Conservation (phyloP, 306 rosid genomes). For the Quercus wislizeni region DNA sequence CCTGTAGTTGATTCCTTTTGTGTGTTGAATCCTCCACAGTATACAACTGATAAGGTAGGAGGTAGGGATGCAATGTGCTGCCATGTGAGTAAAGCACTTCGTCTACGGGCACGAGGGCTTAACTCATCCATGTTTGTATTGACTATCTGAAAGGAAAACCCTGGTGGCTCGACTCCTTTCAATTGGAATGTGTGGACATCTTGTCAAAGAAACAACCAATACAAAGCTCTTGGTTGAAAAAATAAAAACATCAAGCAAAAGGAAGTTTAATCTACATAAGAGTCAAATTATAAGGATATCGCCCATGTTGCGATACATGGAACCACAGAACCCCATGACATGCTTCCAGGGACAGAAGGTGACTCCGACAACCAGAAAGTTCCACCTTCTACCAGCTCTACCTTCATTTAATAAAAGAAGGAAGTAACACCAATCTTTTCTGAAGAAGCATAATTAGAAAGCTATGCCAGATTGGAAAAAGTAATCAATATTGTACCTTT, state of each 20-base stretch:
- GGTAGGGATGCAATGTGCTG: conserved; percentile 99
- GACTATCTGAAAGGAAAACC: conserved; percentile 93
- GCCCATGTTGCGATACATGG: conserved; percentile 98
- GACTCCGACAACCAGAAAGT: conserved; percentile 98
- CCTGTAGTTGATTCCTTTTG: conserved; percentile 98
- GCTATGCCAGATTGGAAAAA: background rate
- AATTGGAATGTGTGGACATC: conserved; percentile 99
- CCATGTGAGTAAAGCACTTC: conserved; percentile 98
- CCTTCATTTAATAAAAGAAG: conserved; percentile 47
- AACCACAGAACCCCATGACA: conserved; percentile 89
- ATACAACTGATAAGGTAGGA: conserved; percentile 88
- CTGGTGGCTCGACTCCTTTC: conserved; percentile 95
- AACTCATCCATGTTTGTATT: conserved; percentile 87
- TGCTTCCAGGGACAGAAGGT: conserved; percentile 98
- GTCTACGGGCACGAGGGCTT: conserved; percentile 89
- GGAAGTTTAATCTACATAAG: conserved; percentile 17
- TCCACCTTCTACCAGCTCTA: conserved; percentile 93
- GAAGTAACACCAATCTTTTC: background rate
- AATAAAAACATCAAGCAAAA: conserved; percentile 6
- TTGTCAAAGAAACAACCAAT: conserved; percentile 68
- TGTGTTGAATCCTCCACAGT: conserved; percentile 96
- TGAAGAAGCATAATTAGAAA: background rate
- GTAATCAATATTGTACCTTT: conserved; percentile 48
- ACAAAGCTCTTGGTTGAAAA: conserved; percentile 13
- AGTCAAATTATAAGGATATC: conserved; percentile 65